Conservation (phyloP, 2,329 filamentous ascomycete species). For the Aureobasidium sp. region DNA sequence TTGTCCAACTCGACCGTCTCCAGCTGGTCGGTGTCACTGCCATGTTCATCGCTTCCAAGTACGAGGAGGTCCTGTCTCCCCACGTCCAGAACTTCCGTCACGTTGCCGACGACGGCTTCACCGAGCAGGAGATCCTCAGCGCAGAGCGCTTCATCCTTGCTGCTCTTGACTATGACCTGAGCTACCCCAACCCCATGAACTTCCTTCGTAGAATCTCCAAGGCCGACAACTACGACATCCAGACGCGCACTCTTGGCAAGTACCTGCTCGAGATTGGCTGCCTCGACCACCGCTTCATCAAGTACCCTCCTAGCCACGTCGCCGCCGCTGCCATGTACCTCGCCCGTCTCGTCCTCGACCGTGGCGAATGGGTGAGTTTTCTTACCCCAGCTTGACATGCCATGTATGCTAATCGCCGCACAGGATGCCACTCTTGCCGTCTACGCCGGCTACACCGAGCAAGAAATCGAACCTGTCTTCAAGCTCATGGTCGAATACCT, state of each 20-base stretch:
- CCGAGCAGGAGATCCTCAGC: conserved; percentile 87
- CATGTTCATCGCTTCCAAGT: conserved; percentile 99
- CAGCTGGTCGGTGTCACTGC: conserved; percentile 96
- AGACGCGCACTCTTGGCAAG: conserved; percentile 93
- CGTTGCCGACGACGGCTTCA: conserved; percentile 94
- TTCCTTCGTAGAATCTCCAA: conserved; percentile 98
- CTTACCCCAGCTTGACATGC: conserved; percentile 19
- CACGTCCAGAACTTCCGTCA: conserved; percentile 96
- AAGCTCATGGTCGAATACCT: conserved; percentile 96
- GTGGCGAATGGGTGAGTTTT: conserved; percentile 80
- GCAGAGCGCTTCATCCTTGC: conserved; percentile 93
- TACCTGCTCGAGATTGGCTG: conserved; percentile 97
- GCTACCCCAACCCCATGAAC: conserved; percentile 99
- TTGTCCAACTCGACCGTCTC: conserved; percentile 90
- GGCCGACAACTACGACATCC: conserved; percentile 98
- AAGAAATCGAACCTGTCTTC: conserved; percentile 88
- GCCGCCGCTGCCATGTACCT: conserved; percentile 94
- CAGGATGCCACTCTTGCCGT: conserved; percentile 78
- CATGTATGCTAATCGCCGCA: not conserved
- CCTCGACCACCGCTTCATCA: conserved; percentile 89
- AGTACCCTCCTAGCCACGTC: conserved; percentile 80
- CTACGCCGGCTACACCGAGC: conserved; percentile 89
- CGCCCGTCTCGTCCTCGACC: conserved; percentile 80
- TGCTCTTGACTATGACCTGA: conserved; percentile 91
- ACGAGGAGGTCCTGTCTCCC: conserved; percentile 94